Evolutionary conservation across 257 asterid species (phyloP).

Genomic region (Rauvolfia tetraphylla): DNA sequence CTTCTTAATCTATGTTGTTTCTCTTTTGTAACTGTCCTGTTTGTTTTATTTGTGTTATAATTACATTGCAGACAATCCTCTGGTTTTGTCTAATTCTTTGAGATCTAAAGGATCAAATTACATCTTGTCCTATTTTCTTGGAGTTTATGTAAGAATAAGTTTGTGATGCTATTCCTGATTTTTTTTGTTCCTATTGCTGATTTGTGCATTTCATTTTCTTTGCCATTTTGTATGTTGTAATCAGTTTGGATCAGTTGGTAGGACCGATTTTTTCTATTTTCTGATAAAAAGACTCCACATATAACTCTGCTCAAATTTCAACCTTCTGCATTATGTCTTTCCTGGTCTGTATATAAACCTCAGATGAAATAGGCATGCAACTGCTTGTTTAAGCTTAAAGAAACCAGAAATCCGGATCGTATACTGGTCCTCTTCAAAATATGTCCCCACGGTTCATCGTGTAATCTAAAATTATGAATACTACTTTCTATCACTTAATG

Average conservation of each 20-base stretch:
- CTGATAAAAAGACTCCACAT: not conserved
- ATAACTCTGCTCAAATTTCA: not conserved
- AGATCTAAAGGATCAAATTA: not conserved
- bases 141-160: not conserved
- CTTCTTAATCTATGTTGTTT: slow-evolving; percentile 1
- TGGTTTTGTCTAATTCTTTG: not conserved
- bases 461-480: not conserved
- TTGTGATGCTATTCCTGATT: not conserved
- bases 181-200: not conserved
- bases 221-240: not conserved
- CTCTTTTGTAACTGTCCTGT: not conserved
- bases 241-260: not conserved
- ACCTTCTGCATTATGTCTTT: not conserved
- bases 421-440: not conserved
- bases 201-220: not conserved
- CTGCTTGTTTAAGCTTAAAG: not conserved
- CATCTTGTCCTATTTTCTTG: not conserved
- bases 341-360: not conserved
- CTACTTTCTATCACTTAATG: not conserved
- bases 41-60: not conserved
- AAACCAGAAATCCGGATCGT: not conserved
- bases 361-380: not conserved
- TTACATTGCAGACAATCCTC: not conserved
- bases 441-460: not conserved
- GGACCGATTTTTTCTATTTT: not conserved